phyloP scores from a whole-genome alignment of 495 filamentous ascomycete species.

The Venustampulla echinocandica region DNA sequence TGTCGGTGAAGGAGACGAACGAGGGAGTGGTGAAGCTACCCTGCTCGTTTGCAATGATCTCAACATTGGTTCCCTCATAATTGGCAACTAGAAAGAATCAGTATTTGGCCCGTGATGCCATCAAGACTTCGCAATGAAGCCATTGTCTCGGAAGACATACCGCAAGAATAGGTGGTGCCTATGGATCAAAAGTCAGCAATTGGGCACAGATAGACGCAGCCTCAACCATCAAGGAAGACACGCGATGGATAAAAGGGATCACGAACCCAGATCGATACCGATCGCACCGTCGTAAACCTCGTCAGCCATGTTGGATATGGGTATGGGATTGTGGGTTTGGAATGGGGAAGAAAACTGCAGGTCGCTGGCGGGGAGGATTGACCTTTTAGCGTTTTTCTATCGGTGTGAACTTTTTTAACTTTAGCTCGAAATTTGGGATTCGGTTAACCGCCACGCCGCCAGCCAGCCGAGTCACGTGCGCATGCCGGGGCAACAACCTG shows the following conservation, averaged over 20 bases:
- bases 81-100: conserved; percentile 58
- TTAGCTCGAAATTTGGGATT: neutral
- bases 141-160: conserved; percentile 13
- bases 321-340: conserved; percentile 7
- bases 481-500: too few species aligned
- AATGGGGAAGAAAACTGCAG: conserved; percentile 8
- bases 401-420: conserved; percentile 4
- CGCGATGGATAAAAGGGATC: conserved; percentile 6
- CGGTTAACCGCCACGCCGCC: too few species aligned
- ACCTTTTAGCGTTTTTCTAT: conserved; percentile 5
- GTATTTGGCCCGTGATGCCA: conserved; percentile 1
- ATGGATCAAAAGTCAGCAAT: conserved; percentile 28
- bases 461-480: too few species aligned
- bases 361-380: neutral
- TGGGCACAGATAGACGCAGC: too few species aligned
- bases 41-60: conserved; percentile 99
- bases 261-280: conserved; percentile 96
- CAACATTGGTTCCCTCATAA: conserved; percentile 98
- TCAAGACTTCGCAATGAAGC: neutral
- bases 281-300: conserved; percentile 99
- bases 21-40: conserved; percentile 97
- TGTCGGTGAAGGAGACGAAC: conserved; percentile 97
- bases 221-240: too few species aligned
- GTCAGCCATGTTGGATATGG: conserved; percentile 63
- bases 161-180: conserved; percentile 90